These are phyloP conservation scores for Ogataea glucozyma DNA, from an alignment of 805 yeast genomes.

Conservation along the genomic window DNA sequence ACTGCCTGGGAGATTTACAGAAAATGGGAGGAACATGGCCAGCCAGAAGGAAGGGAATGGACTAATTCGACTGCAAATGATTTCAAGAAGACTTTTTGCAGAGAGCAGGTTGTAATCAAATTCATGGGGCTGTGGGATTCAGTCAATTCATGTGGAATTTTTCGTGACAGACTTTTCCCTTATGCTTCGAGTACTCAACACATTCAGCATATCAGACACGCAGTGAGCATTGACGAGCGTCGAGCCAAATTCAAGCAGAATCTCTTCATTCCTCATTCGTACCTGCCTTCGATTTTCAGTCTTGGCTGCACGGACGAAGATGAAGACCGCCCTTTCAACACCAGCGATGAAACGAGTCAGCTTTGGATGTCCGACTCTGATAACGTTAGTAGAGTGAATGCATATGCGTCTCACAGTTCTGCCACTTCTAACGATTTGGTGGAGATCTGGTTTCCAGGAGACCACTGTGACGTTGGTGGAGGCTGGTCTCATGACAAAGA, in stretches of 20 bases:
- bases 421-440: slow-evolving; percentile 37
- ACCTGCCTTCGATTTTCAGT: slow-evolving; percentile 30
- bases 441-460: slow-evolving; percentile 70
- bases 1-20: slow-evolving; percentile 66
- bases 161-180: slow-evolving; percentile 60
- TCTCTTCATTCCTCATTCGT: slow-evolving; percentile 47
- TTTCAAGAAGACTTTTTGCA: slow-evolving; percentile 55
- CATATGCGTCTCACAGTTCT: slow-evolving; percentile 17
- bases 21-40: slow-evolving; percentile 62
- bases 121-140: slow-evolving; percentile 74
- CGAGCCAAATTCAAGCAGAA: slow-evolving; percentile 63
- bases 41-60: slow-evolving; percentile 42
- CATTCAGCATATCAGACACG: slow-evolving; percentile 65
- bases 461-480: slow-evolving; percentile 71
- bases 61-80: slow-evolving; percentile 50
- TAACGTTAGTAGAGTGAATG: slow-evolving; percentile 22
- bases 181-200: slow-evolving; percentile 50
- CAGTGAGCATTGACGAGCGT: slow-evolving; percentile 67
- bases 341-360: background rate
- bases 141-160: slow-evolving; percentile 63
- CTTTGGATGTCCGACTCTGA: slow-evolving; percentile 9
- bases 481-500: slow-evolving; percentile 54
- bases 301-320: slow-evolving; percentile 16
- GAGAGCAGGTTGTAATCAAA: slow-evolving; percentile 43
- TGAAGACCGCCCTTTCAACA: background rate